Base-by-base conservation (phyloP, 768 basidiomycete species). In the Sporobolomyces phaffii region DNA sequence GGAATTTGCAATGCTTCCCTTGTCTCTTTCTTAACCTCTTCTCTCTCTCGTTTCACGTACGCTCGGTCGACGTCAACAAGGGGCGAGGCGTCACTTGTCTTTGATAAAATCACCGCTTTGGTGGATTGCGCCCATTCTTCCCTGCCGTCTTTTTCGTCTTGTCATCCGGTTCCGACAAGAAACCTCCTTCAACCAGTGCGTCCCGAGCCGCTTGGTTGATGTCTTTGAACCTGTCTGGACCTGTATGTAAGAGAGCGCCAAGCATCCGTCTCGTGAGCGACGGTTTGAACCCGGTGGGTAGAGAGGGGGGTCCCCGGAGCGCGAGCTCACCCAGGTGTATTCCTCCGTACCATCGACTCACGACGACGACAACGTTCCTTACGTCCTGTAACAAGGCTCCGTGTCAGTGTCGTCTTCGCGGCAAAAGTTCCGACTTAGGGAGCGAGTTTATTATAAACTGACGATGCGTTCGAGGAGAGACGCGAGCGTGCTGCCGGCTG, bases 271-370 rank as follows among this genome's bases (percentile, higher is more conserved):
- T 9, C 38, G 38, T 38, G 9, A 88, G n/a, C n/a, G n/a, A n/a
- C n/a, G n/a, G n/a, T n/a, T n/a, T n/a, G n/a, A n/a, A n/a, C n/a
- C n/a, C n/a, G n/a, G n/a, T n/a, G n/a, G n/a, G n/a, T n/a, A 75
- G 41, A 26, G 20, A 17, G 22, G 28, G 28, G 22, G 45, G n/a
- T n/a, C n/a, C n/a, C n/a, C n/a, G 26, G 41, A 78, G 52, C 5
- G 91, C 7, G 3, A 24, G 26, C 54, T 3, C 54, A 56, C 54
- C 93, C 1, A 99, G 81, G 68, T 90, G 88, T 17, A 88, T 87
- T 1, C 94, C 94, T 18, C 94, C 94, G 75, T 89, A 97, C 79
- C 90, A 94, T 43, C 94, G 85, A 5, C 92, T 91, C 17, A 99
- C 94, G 24, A 97, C 80, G 20, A 99, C 88, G 2, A 98, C 81